Percentiles rank a stretch among this genome's conserved stretches.
These are phyloP conservation scores for Digitaria exilis DNA, from an alignment of 202 grass and related monocot species.

Conservation along the genomic window DNA sequence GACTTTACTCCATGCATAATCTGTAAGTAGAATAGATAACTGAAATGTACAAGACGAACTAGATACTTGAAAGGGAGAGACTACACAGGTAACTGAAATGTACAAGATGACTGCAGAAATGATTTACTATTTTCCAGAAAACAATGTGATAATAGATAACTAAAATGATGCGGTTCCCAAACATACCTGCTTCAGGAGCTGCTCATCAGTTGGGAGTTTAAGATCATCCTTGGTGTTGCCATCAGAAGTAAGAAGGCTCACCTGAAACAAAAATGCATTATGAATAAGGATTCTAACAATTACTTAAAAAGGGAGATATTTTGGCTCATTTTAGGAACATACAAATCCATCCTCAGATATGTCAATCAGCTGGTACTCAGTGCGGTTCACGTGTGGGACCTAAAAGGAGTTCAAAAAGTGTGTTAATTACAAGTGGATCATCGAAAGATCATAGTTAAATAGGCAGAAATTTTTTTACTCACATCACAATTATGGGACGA, in stretches of 20 bases:
- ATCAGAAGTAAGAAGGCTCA: slow-evolving; percentile 86
- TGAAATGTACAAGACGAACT: background rate
- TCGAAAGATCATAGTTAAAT: slow-evolving; percentile 24
- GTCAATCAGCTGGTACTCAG: slow-evolving; percentile 95
- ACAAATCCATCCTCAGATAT: slow-evolving; percentile 99
- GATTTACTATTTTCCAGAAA: background rate
- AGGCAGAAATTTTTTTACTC: slow-evolving; percentile 37
- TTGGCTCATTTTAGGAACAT: slow-evolving; percentile 31
- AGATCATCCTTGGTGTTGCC: slow-evolving; percentile 95
- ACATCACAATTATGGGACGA: slow-evolving; percentile 99
- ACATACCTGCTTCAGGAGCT: slow-evolving; percentile 72
- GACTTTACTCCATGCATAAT: background rate
- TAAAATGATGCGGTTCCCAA: background rate
- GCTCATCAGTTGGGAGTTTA: slow-evolving; percentile 91
- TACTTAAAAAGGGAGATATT: background rate
- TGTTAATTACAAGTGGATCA: background rate
- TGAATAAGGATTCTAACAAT: background rate
- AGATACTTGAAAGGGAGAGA: no score
- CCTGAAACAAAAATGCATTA: slow-evolving; percentile 49
- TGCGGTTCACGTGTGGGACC: slow-evolving; percentile 93
- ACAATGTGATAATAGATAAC: background rate
- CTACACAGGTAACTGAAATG: background rate
- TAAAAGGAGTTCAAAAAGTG: slow-evolving; percentile 33
- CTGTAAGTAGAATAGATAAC: background rate
- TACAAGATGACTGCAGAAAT: background rate